Evolutionary conservation across 1,139 yeast species (phyloP).

Genomic region (Candida sp.): DNA sequence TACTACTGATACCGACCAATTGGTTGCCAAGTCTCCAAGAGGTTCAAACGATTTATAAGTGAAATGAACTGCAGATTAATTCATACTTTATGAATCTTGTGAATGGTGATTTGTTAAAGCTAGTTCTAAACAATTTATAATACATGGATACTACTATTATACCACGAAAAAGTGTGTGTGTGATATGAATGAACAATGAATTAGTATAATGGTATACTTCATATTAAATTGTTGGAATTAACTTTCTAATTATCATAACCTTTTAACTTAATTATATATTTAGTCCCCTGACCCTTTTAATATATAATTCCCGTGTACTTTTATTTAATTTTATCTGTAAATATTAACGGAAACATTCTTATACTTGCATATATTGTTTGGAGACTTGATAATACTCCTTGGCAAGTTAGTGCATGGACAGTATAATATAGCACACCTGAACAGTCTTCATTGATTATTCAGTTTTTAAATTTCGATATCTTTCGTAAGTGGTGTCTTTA

Average conservation of each 20-base stretch:
- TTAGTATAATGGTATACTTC: not conserved
- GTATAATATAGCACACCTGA: too few relatives aligned
- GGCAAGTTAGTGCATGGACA: too few relatives aligned
- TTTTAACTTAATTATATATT: not conserved
- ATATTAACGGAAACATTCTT: too few relatives aligned
- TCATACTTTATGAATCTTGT: not conserved
- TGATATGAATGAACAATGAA: constrained; percentile 7
- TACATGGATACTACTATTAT: not conserved
- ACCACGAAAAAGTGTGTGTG: constrained; percentile 17
- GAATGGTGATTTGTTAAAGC: not conserved
- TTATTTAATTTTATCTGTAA: too few relatives aligned
- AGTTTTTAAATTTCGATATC: too few relatives aligned
- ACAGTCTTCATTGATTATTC: too few relatives aligned
- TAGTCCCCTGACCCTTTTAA: constrained; percentile 6
- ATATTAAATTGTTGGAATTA: not conserved
- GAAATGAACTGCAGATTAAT: too few relatives aligned
- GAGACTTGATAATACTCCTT: too few relatives aligned
- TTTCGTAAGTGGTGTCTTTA: too few relatives aligned
- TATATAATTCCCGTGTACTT: constrained; percentile 1
- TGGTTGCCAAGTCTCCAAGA: constrained; percentile 6
- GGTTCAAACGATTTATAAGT: not conserved
- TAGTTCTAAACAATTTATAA: not conserved
- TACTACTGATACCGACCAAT: constrained; percentile 8
- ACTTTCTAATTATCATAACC: not conserved
- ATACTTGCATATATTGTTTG: too few relatives aligned